Evolutionary conservation across 345 rosid genomes (phyloP).

Genomic region (Aethionema arabicum): DNA sequence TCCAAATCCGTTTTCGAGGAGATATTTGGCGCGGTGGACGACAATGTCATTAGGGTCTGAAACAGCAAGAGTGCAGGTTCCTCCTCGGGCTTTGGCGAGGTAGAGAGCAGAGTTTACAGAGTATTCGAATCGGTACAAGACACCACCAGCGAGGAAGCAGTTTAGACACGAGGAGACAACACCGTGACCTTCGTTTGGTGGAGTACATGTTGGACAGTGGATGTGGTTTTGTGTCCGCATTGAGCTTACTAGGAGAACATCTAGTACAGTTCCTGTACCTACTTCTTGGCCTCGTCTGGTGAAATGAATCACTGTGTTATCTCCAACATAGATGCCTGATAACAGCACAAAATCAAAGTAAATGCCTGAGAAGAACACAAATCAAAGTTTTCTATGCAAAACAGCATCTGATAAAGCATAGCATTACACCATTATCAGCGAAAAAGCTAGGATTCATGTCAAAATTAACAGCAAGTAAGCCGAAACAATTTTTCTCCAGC

Average conservation of each 20-base stretch:
- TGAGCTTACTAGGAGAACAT: slow-evolving; percentile 69
- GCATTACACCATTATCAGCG: too few relatives aligned
- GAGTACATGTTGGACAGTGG: slow-evolving; percentile 66
- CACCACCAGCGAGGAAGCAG: slow-evolving; percentile 88
- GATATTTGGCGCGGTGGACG: slow-evolving; percentile 68
- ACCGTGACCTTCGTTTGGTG: slow-evolving; percentile 54
- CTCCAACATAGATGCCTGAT: slow-evolving; percentile 80
- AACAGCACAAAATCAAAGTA: background rate
- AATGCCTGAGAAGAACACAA: background rate
- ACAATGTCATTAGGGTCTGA: slow-evolving; percentile 51
- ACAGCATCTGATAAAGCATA: too few relatives aligned
- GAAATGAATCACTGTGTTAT: slow-evolving; percentile 78
- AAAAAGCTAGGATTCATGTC: too few relatives aligned
- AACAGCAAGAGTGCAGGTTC: slow-evolving; percentile 86
- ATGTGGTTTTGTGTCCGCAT: slow-evolving; percentile 51
- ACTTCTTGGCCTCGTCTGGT: slow-evolving; percentile 92
- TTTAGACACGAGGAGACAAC: slow-evolving; percentile 77
- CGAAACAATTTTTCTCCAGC: too few relatives aligned
- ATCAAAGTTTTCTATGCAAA: background rate
- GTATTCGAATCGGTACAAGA: slow-evolving; percentile 75
- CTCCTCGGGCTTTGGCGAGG: slow-evolving; percentile 84
- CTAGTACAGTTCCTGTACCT: slow-evolving; percentile 80
- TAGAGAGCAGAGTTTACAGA: slow-evolving; percentile 73
- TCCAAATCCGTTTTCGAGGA: slow-evolving; percentile 85
- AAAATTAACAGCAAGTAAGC: too few relatives aligned